Base-by-base conservation (phyloP, 768 basidiomycete species). In the Suillus subluteus region DNA sequence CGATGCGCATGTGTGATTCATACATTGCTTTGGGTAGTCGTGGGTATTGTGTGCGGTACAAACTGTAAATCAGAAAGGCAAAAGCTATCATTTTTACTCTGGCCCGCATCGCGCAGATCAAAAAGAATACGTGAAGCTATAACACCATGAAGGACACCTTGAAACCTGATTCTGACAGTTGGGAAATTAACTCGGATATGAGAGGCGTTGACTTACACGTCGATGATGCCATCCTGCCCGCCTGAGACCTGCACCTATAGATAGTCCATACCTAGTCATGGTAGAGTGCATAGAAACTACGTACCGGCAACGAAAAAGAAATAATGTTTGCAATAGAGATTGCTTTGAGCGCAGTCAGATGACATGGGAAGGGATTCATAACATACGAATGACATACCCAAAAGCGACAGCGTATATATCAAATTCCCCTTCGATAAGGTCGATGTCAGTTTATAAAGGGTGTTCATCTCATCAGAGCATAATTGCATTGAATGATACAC, bases 261-360 rank as follows among this genome's bases (percentile, higher is more conserved):
- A 32, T 12, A 21, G 44, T 32, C n/a, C 23, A 56, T 15, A 18
- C 21, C 16, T 38, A 50, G 32, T n/a, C 2, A 30, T 44, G 11
- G 9, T 21, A 15, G 12, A 12, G 43, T 8, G 40, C 11, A 30
- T 56, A 9, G 32, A 44, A 21, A 13, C 13, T 35, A 58, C 65
- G 35, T 48, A 68, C 67, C 18, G 67, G 65, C 35, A 65, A 52
- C 1, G 62, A 61, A 30, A 68, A 65, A 30, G 62, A 56, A 11
- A 64, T 55, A 23, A 68, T 55, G 16, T 66, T 66, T 35, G 48
- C 62, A 32, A 63, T 15, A 26, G 67, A 58, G 44, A 35, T 62
- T 43, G 43, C 67, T 68, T 23, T 4, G 3, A 37, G 26, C 13
- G 32, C 54, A 44, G 50, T 48, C 21, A 50, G 59, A 18, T 23